Percentiles rank a stretch among this genome's conserved stretches.
These are phyloP conservation scores for Scheffersomyces segobiensis DNA, from an alignment of 1,139 yeast species.

Conservation along the genomic window DNA sequence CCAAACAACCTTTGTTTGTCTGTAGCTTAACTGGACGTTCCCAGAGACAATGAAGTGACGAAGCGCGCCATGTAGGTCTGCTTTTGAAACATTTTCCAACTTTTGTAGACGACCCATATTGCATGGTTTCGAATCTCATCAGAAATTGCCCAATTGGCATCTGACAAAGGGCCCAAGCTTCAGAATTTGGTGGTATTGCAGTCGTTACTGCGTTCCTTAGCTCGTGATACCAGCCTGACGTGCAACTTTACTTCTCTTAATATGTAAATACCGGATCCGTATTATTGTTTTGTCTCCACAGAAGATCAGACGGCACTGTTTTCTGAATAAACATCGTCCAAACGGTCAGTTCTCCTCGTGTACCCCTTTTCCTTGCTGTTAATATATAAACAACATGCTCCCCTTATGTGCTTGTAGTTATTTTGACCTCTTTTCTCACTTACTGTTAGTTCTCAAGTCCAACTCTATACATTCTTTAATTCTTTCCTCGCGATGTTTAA, in stretches of 20 bases:
- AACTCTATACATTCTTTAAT: conserved; percentile 17
- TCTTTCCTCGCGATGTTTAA: conserved; percentile 13
- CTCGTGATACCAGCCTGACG: not conserved
- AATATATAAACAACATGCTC: conserved; percentile 3
- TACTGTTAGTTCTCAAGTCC: conserved; percentile 7
- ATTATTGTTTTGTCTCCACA: not conserved
- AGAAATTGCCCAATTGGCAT: not conserved
- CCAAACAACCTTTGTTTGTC: not conserved
- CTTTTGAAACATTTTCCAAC: not conserved
- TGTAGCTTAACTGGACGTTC: not conserved
- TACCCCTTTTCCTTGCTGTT: not conserved
- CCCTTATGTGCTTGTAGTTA: not conserved
- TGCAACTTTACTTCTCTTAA: not conserved
- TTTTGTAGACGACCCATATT: not conserved
- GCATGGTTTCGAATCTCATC: not conserved
- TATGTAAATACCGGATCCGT: not conserved
- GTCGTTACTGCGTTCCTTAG: not conserved
- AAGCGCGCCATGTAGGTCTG: not conserved
- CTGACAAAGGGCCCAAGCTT: not conserved
- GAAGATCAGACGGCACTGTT: not conserved
- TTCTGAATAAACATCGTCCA: not conserved
- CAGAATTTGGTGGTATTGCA: not conserved
- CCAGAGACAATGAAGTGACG: not conserved
- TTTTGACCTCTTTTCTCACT: conserved; percentile 1
- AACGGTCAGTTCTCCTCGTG: not conserved